These are phyloP conservation scores for Botrytis hyacinthi DNA, from an alignment of 2,329 filamentous ascomycete species.

Conservation along the genomic window DNA sequence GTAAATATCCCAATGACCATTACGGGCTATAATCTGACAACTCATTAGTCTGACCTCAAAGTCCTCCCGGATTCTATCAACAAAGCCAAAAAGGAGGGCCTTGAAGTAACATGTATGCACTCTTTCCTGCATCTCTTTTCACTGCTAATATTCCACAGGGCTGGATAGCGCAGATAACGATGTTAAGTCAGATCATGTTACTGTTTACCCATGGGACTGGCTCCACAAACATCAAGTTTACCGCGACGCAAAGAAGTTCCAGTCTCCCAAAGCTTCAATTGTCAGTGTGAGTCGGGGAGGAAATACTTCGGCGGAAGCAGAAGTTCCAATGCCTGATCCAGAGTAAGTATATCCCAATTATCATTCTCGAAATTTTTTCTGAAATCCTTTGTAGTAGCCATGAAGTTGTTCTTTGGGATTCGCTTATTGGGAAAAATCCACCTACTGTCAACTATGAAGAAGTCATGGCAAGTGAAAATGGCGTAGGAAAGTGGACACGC, in stretches of 20 bases:
- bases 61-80: neutral
- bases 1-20: neutral
- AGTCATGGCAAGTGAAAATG: constrained; percentile 55
- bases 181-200: constrained; percentile 60
- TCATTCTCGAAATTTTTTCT: neutral
- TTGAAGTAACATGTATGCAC: constrained; percentile 52
- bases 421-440: constrained; percentile 43
- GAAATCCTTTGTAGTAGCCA: neutral
- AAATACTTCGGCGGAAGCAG: neutral
- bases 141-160: constrained; percentile 48
- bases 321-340: neutral
- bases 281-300: neutral
- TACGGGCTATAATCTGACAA: neutral
- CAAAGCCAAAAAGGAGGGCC: constrained; percentile 35
- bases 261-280: neutral
- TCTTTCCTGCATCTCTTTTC: neutral
- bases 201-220: constrained; percentile 65
- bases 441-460: constrained; percentile 60
- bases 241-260: neutral
- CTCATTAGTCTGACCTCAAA: neutral
- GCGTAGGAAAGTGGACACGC: constrained; percentile 60
- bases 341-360: neutral
- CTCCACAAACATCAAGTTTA: constrained; percentile 47
- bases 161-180: constrained; percentile 34
- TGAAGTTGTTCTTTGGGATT: constrained; percentile 39